Evolutionary conservation across 129 eudicot species (phyloP).

Genomic region (Pseudognaphalium luteoalbum): DNA sequence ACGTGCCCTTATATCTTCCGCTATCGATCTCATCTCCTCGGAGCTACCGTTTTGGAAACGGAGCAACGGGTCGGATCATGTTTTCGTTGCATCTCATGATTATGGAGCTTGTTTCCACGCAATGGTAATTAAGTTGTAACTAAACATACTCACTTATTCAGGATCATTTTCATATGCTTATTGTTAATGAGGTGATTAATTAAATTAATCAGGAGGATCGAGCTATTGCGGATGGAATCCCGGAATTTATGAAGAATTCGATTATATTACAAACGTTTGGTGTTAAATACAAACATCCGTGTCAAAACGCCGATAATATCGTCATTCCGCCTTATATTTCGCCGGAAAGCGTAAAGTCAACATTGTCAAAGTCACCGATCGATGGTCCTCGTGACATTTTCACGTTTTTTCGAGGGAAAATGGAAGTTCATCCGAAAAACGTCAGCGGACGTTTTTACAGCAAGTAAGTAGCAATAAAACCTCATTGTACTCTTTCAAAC

Average conservation of each 20-base stretch:
- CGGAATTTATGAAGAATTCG: slow-evolving; percentile 70
- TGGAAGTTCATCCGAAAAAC: slow-evolving; percentile 94
- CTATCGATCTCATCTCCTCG: slow-evolving; percentile 58
- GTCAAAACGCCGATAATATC: slow-evolving; percentile 65
- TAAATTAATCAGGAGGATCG: slow-evolving; percentile 57
- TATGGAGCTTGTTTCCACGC: slow-evolving; percentile 96
- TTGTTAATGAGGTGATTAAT: neutral
- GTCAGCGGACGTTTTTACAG: slow-evolving; percentile 90
- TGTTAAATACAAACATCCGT: slow-evolving; percentile 70
- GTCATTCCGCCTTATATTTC: slow-evolving; percentile 81
- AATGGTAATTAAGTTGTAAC: slow-evolving; percentile 45
- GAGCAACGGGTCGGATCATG: slow-evolving; percentile 75
- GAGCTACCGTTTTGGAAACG: slow-evolving; percentile 83
- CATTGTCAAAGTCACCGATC: slow-evolving; percentile 56
- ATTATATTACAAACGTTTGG: slow-evolving; percentile 87
- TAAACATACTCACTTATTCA: no score
- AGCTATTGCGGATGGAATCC: slow-evolving; percentile 78
- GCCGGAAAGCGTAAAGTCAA: slow-evolving; percentile 52
- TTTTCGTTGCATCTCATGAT: slow-evolving; percentile 92
- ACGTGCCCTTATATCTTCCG: slow-evolving; percentile 55
- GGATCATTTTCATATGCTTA: neutral
- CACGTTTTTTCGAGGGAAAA: slow-evolving; percentile 85
- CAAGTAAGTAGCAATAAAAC: slow-evolving; percentile 53
- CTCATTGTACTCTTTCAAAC: neutral
- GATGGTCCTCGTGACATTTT: slow-evolving; percentile 78